A percentile compares a stretch with the other conserved stretches of the same genome.
These are phyloP conservation scores for Capronia americana DNA, from an alignment of 2,329 filamentous ascomycete genomes.

Conservation along the genomic window DNA sequence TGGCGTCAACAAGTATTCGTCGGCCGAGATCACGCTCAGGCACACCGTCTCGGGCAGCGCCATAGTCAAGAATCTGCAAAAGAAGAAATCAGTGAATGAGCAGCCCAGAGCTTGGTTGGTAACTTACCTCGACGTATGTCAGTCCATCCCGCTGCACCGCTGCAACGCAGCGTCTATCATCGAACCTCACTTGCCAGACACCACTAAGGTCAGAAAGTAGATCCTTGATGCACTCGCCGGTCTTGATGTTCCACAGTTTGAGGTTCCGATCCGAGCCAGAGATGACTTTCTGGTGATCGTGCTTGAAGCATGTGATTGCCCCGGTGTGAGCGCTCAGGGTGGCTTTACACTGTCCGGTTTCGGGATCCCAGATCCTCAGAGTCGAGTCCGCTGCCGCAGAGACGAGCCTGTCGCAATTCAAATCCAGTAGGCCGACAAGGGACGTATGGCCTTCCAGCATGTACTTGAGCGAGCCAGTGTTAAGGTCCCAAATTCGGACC, in stretches of 20 bases:
- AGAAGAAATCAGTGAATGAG: conserved; percentile 31
- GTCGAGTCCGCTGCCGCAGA: conserved; percentile 96
- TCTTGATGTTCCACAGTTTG: conserved; percentile 98
- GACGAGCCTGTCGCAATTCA: conserved; percentile 87
- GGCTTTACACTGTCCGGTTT: conserved; percentile 86
- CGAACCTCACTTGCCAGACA: conserved; percentile 99
- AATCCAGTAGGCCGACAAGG: conserved; percentile 87
- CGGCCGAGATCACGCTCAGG: conserved; percentile 77
- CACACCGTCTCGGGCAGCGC: conserved; percentile 86
- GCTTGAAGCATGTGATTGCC: conserved; percentile 98
- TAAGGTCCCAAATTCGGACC: conserved; percentile 96
- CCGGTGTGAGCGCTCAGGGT: conserved; percentile 92
- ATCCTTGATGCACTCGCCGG: conserved; percentile 89
- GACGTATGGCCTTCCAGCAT: conserved; percentile 92
- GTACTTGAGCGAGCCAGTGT: conserved; percentile 81
- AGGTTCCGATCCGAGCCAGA: conserved; percentile 93
- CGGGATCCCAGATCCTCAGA: conserved; percentile 94
- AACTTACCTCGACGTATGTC: conserved; percentile 89
- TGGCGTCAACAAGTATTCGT: conserved; percentile 65
- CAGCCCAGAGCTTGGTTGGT: conserved; percentile 9
- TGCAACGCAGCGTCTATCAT: conserved; percentile 91
- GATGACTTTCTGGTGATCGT: conserved; percentile 95
- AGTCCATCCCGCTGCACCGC: conserved; percentile 91
- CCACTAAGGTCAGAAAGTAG: conserved; percentile 90
- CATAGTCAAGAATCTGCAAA: conserved; percentile 92